Conservation (phyloP, 148 eudicot species). For the Spergularia marina region DNA sequence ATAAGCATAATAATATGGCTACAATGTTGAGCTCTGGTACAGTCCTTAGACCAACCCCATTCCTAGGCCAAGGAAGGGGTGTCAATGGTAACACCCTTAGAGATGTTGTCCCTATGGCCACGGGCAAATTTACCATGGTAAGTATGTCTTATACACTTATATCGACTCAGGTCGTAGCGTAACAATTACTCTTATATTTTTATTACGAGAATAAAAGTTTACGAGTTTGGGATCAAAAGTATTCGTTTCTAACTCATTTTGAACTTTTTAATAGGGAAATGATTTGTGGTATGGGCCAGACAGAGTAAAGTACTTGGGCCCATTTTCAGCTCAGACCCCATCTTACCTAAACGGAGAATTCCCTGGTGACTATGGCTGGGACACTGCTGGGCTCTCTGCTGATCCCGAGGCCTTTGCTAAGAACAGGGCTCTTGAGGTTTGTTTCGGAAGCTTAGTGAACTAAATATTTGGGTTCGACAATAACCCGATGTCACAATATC, state of each 20-base stretch:
- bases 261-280: constrained; percentile 37
- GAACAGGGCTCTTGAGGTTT: constrained; percentile 95
- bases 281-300: constrained; percentile 95
- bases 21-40: constrained; percentile 58
- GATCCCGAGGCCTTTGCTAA: constrained; percentile 92
- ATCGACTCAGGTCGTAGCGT: too few relatives aligned
- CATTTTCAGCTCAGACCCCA: constrained; percentile 93
- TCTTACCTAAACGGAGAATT: constrained; percentile 82
- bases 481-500: too few relatives aligned
- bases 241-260: background rate
- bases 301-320: constrained; percentile 83
- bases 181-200: too few relatives aligned
- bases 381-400: constrained; percentile 92
- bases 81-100: constrained; percentile 54
- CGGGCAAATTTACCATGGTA: constrained; percentile 70
- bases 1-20: constrained; percentile 33
- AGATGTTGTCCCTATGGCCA: constrained; percentile 64
- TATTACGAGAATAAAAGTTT: too few relatives aligned
- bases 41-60: constrained; percentile 66
- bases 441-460: too few relatives aligned
- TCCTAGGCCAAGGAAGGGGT: constrained; percentile 65
- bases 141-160: background rate
- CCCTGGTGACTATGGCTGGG: constrained; percentile 97
- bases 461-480: too few relatives aligned
- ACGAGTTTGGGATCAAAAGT: too few relatives aligned